Conservation (phyloP, 192 early-diverging fungal genomes). For the Coemansia sp. region DNA sequence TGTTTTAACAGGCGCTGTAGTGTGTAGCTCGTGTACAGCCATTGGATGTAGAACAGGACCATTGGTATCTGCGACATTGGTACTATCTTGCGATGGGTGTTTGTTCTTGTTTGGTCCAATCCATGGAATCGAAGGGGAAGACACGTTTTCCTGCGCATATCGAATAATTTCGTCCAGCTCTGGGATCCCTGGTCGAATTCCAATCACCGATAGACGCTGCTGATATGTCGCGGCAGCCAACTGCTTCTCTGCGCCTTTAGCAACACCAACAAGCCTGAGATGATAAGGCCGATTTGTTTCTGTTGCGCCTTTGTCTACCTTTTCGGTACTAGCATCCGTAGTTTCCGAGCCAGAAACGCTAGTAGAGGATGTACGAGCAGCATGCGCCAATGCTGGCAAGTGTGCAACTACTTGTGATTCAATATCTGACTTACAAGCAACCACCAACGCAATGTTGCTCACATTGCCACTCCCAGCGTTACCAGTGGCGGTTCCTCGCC, state of each 20-base stretch:
- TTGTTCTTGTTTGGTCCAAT: conserved; percentile 7
- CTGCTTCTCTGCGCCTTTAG: conserved; percentile 21
- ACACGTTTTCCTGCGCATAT: conserved; percentile 10
- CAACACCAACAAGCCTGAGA: conserved; percentile 38
- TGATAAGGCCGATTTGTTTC: not conserved
- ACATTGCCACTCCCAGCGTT: not conserved
- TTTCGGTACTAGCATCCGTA: not conserved
- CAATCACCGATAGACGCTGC: conserved; percentile 34
- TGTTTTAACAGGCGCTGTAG: conserved; percentile 27
- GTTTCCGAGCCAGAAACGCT: not conserved
- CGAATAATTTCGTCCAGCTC: conserved; percentile 35
- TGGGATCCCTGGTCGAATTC: conserved; percentile 32
- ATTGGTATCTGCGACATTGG: not conserved
- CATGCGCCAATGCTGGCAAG: conserved; percentile 41
- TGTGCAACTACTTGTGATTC: conserved; percentile 45
- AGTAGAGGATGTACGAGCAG: conserved; percentile 12
- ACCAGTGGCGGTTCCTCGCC: not conserved
- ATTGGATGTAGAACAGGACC: conserved; percentile 15
- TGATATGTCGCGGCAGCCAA: conserved; percentile 36
- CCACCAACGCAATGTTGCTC: conserved; percentile 29
- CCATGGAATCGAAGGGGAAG: conserved; percentile 37
- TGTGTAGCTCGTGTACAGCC: conserved; percentile 42
- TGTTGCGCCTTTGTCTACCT: not conserved
- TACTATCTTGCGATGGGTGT: not conserved
- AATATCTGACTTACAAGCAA: conserved; percentile 42